Conservation (phyloP, 2,329 filamentous ascomycete species). For the Apiospora aurea region DNA sequence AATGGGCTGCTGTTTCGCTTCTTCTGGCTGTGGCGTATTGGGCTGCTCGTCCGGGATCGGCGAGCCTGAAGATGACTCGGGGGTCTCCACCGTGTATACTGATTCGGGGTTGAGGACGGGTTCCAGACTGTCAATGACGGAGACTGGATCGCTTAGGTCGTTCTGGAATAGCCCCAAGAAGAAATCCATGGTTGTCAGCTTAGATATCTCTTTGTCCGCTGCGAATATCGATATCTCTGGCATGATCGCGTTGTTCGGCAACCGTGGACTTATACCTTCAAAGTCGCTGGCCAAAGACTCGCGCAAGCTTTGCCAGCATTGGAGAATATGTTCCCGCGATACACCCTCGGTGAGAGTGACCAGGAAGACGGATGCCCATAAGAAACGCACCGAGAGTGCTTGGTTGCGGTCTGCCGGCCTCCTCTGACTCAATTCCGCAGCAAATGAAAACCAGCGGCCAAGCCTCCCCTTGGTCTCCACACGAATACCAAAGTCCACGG, state of each 20-base stretch:
- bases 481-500: slow-evolving; percentile 56
- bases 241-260: slow-evolving; percentile 90
- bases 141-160: slow-evolving; percentile 79
- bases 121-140: slow-evolving; percentile 90
- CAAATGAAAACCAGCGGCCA: slow-evolving; percentile 59
- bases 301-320: slow-evolving; percentile 65
- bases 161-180: slow-evolving; percentile 90
- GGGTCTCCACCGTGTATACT: slow-evolving; percentile 48
- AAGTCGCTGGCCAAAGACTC: slow-evolving; percentile 54
- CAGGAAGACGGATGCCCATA: slow-evolving; percentile 64
- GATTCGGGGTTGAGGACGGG: slow-evolving; percentile 82
- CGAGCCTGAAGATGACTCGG: slow-evolving; percentile 26
- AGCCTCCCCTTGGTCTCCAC: slow-evolving; percentile 58
- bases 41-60: slow-evolving; percentile 32
- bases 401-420: slow-evolving; percentile 45
- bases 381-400: slow-evolving; percentile 57
- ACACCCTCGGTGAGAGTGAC: slow-evolving; percentile 61
- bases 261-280: slow-evolving; percentile 55
- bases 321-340: slow-evolving; percentile 62
- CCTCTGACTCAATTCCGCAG: slow-evolving; percentile 52
- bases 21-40: slow-evolving; percentile 27
- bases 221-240: slow-evolving; percentile 83
- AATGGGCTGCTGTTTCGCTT: slow-evolving; percentile 48
- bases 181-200: slow-evolving; percentile 95
- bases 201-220: slow-evolving; percentile 88